These are phyloP conservation scores for Penicillium hordei DNA, from an alignment of 2,329 filamentous ascomycete species.

Conservation along the genomic window DNA sequence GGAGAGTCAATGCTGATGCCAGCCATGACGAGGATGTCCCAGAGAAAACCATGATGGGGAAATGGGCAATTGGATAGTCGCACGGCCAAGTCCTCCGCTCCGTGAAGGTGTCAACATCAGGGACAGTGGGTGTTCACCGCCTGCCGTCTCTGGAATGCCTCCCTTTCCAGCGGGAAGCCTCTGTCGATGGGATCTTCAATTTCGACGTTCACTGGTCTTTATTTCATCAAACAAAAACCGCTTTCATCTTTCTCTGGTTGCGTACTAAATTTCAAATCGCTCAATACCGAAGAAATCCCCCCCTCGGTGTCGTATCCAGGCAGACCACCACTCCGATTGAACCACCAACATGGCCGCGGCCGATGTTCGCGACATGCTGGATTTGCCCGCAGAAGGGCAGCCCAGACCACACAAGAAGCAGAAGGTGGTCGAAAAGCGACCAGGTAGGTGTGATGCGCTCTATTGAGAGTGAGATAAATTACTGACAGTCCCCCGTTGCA, in stretches of 20 bases:
- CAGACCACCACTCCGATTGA: slow-evolving; percentile 2
- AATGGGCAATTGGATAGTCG: slow-evolving; percentile 18
- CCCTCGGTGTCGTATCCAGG: background rate
- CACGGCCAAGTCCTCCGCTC: slow-evolving; percentile 10
- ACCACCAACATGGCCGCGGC: slow-evolving; percentile 64
- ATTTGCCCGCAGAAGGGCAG: slow-evolving; percentile 65
- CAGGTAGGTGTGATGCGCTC: slow-evolving; percentile 45
- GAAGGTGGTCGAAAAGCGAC: slow-evolving; percentile 61
- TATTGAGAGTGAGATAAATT: background rate
- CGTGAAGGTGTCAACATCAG: slow-evolving; percentile 28
- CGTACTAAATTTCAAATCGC: background rate
- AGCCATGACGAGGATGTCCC: slow-evolving; percentile 41
- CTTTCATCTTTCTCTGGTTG: slow-evolving; percentile 5
- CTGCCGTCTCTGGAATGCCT: slow-evolving; percentile 18
- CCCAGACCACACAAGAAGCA: slow-evolving; percentile 70
- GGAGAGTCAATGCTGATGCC: slow-evolving; percentile 55
- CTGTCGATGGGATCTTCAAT: slow-evolving; percentile 15
- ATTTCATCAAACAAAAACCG: slow-evolving; percentile 14
- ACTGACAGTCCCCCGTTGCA: slow-evolving; percentile 16
- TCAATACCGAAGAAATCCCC: background rate
- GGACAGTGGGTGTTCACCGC: slow-evolving; percentile 25
- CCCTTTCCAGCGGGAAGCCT: slow-evolving; percentile 28
- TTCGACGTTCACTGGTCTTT: slow-evolving; percentile 1
- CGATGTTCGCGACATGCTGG: slow-evolving; percentile 86
- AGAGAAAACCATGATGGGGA: slow-evolving; percentile 37